phyloP scores from a whole-genome alignment of 495 filamentous ascomycete genomes.

The Penicillium atrosanguineum region DNA sequence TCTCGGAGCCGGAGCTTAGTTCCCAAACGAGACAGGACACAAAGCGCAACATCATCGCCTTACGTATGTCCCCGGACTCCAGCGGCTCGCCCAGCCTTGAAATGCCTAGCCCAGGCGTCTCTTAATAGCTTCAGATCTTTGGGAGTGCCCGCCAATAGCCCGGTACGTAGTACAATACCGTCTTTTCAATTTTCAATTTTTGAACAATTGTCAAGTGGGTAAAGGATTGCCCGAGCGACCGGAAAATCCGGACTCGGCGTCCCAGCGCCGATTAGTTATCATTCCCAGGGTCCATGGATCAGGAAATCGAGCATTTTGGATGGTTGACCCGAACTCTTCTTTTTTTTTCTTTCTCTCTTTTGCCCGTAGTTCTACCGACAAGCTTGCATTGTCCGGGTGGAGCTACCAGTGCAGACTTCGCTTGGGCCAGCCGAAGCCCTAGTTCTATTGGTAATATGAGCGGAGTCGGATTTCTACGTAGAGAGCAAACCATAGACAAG shows the following conservation, averaged over 20 bases:
- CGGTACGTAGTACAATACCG: background rate
- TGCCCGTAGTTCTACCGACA: slow-evolving; percentile 27
- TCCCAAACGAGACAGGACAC: slow-evolving; percentile 16
- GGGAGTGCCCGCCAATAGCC: background rate
- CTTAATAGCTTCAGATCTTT: background rate
- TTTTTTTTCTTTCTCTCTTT: background rate
- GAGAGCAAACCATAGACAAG: background rate
- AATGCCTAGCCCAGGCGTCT: background rate
- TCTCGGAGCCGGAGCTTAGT: slow-evolving; percentile 20
- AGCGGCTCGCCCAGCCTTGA: slow-evolving; percentile 7
- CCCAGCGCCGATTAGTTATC: slow-evolving; percentile 8
- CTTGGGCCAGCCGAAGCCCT: slow-evolving; percentile 30
- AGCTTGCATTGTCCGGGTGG: slow-evolving; percentile 5
- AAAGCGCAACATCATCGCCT: slow-evolving; percentile 27
- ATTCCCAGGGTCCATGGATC: slow-evolving; percentile 17
- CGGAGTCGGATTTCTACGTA: slow-evolving; percentile 12
- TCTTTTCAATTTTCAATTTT: background rate
- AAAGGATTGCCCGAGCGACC: slow-evolving; percentile 9
- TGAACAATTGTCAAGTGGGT: background rate
- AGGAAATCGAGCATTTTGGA: background rate
- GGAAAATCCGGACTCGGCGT: background rate
- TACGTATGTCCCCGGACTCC: slow-evolving; percentile 27
- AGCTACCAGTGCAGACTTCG: slow-evolving; percentile 6
- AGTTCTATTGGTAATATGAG: slow-evolving; percentile 13
- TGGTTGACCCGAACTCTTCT: background rate